Evolutionary conservation across 305 asterid species (phyloP).

Genomic region (Rubia balearica): DNA sequence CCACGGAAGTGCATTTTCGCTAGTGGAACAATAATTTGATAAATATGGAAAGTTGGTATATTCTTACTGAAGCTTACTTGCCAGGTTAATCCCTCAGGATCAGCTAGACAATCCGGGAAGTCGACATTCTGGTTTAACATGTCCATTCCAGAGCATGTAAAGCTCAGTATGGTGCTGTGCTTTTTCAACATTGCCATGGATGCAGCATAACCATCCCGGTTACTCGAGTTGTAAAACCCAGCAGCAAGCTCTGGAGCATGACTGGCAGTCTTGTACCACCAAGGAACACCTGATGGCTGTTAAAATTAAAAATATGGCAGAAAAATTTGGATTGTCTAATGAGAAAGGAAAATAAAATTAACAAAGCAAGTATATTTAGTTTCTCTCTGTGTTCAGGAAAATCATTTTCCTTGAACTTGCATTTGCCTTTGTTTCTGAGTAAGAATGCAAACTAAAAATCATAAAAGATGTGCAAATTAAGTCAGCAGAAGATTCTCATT

Average conservation of each 20-base stretch:
- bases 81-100: slow-evolving; percentile 85
- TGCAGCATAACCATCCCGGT: slow-evolving; percentile 61
- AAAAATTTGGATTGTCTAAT: slow-evolving; percentile 13
- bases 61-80: slow-evolving; percentile 36
- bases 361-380: too few species aligned
- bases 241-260: slow-evolving; percentile 85
- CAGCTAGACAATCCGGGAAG: slow-evolving; percentile 65
- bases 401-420: not conserved
- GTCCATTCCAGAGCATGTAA: slow-evolving; percentile 58
- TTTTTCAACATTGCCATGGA: slow-evolving; percentile 48
- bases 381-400: not conserved
- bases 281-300: slow-evolving; percentile 74
- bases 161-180: slow-evolving; percentile 53
- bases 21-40: slow-evolving; percentile 10
- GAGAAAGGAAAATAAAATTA: not conserved
- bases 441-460: not conserved
- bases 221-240: slow-evolving; percentile 62
- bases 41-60: not conserved
- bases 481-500: not conserved
- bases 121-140: slow-evolving; percentile 49
- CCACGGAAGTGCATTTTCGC: slow-evolving; percentile 59
- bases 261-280: slow-evolving; percentile 86
- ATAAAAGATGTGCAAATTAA: not conserved
- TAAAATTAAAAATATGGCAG: slow-evolving; percentile 22
- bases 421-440: not conserved